Percentiles rank a stretch among this genome's conserved stretches.
Evolutionary conservation across 495 filamentous ascomycete genomes (phyloP).

Genomic region (Penicillium cinerascens): DNA sequence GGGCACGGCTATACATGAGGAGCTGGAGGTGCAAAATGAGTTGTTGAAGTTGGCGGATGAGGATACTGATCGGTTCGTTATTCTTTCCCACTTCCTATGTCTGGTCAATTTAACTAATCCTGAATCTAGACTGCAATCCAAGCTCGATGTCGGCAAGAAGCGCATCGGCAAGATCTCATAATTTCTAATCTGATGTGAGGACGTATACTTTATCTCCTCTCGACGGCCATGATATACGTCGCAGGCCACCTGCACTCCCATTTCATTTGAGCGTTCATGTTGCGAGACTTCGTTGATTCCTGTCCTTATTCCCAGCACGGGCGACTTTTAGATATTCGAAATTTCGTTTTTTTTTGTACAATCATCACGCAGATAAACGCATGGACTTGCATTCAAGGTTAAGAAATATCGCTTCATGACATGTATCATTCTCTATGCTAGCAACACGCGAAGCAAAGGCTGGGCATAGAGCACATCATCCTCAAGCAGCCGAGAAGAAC

Average conservation of each 20-base stretch:
- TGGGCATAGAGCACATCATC: neutral
- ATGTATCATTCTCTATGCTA: neutral
- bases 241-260: neutral
- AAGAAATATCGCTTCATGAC: neutral
- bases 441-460: neutral
- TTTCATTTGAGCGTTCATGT: slow-evolving; percentile 10
- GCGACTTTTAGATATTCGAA: slow-evolving; percentile 2
- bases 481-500: slow-evolving; percentile 32
- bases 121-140: slow-evolving; percentile 56
- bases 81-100: neutral
- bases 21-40: slow-evolving; percentile 79
- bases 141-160: slow-evolving; percentile 80
- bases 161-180: slow-evolving; percentile 71
- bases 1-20: slow-evolving; percentile 78
- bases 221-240: neutral
- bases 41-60: slow-evolving; percentile 72
- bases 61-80: slow-evolving; percentile 61
- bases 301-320: slow-evolving; percentile 14
- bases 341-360: neutral
- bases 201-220: neutral
- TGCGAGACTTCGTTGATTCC: neutral
- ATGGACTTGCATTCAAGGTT: neutral
- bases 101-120: slow-evolving; percentile 18
- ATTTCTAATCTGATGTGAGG: slow-evolving; percentile 1
- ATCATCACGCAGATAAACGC: neutral